Evolutionary conservation across 2,329 filamentous ascomycete species (phyloP), one percentile per base, ranked within the genome.

Genomic region (Coniochaeta pulveracea): DNA sequence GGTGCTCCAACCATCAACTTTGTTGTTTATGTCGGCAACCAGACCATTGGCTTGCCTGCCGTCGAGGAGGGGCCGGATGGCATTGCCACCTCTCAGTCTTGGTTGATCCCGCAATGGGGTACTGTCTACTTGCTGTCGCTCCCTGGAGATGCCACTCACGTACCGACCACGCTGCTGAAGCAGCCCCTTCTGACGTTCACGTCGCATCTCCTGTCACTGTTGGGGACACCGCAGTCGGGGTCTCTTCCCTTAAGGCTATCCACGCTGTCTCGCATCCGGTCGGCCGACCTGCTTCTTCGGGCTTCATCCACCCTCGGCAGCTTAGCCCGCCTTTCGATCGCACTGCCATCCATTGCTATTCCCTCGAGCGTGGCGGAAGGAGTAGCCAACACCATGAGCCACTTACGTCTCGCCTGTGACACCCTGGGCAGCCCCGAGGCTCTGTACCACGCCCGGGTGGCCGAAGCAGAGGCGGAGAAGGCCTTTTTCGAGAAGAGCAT

Each of bases 401-500:
- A 93, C 50, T 68, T 98, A 2, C 71, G 84, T 19, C 66, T 74
- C 28, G 80, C 88, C 1, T 95, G 89, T 49, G 65, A 76, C 16
- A 74, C 75, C 34, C 64, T 96, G 3, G 73, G 73, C 22, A 65
- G 63, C 0, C 60, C 62, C 0, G 69, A 77, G 18, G 88, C 86
- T 0, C 61, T 98, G 24, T 72, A 79, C 40, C 78, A 89, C 51
- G 89, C 89, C 0, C 74, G 84, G 8, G 75, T 85, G 29, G 91
- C 91, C 5, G 88, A 95, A 56, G 72, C 75, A 3, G 85, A 93
- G 51, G 89, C 86, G 0, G 91, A 98, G 54, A 77, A 81, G 39
- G 89, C 89, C 0, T 98, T 98, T 57, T 98, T 98, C 46, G 91
- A 98, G 58, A 93, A 93, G 59, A 93, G 84, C 50, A 98, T 98